Conservation (phyloP, 768 basidiomycete genomes). For the Kondoa subrosea region DNA sequence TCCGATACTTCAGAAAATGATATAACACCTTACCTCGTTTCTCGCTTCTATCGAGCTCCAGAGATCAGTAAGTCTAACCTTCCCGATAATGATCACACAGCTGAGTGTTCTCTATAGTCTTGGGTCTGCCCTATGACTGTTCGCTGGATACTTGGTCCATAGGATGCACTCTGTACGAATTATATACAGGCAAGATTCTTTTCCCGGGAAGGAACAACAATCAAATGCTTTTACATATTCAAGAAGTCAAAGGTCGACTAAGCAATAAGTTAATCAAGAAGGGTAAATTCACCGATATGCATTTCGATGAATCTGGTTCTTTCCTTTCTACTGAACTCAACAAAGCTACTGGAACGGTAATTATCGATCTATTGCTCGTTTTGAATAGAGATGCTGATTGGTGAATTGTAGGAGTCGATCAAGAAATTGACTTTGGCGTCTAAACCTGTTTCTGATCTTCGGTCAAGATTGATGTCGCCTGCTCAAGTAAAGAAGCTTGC, state of each 20-base stretch:
- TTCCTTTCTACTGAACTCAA: slow-evolving; percentile 68
- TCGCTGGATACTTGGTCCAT: slow-evolving; percentile 92
- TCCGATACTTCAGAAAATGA: slow-evolving; percentile 88
- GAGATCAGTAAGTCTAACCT: slow-evolving; percentile 64
- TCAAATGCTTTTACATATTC: slow-evolving; percentile 93
- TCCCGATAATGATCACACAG: slow-evolving; percentile 7
- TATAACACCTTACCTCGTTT: slow-evolving; percentile 94
- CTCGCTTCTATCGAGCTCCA: slow-evolving; percentile 91
- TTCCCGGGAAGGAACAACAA: slow-evolving; percentile 94
- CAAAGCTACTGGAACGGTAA: slow-evolving; percentile 61
- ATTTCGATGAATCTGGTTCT: slow-evolving; percentile 82
- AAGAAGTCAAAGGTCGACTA: slow-evolving; percentile 91
- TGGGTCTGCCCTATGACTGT: slow-evolving; percentile 86
- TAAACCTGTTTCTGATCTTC: slow-evolving; percentile 64
- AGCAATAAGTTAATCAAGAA: slow-evolving; percentile 88
- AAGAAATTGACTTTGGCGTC: slow-evolving; percentile 59
- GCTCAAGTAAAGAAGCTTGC: slow-evolving; percentile 53
- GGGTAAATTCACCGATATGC: slow-evolving; percentile 73
- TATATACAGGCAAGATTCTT: slow-evolving; percentile 86
- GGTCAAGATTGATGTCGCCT: slow-evolving; percentile 63
- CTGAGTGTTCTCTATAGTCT: slow-evolving; percentile 41
- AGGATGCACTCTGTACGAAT: slow-evolving; percentile 65
- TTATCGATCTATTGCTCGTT: slow-evolving; percentile 34
- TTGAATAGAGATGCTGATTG: background rate
- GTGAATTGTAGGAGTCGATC: slow-evolving; percentile 48